Conservation (phyloP, 208 protist genomes). For the Leishmania aethiopica region DNA sequence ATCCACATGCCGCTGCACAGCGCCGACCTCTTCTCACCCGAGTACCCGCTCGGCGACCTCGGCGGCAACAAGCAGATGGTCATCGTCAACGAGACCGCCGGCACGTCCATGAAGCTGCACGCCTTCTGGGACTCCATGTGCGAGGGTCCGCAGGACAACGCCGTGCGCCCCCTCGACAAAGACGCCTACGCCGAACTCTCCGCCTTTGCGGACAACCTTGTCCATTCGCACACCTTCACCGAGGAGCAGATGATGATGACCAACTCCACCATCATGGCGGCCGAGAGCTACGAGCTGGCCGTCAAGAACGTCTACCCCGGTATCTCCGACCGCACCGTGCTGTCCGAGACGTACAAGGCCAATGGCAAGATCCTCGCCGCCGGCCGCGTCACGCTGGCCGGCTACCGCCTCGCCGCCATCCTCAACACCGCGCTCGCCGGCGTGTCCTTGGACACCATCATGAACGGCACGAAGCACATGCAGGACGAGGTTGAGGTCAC, state of each 20-base stretch:
- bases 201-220: conserved; percentile 42
- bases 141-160: conserved; percentile 28
- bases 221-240: conserved; percentile 31
- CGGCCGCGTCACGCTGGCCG: conserved; percentile 33
- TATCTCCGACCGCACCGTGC: conserved; percentile 23
- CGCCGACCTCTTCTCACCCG: conserved; percentile 37
- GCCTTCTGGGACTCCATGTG: conserved; percentile 67
- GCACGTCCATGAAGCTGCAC: conserved; percentile 44
- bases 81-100: conserved; percentile 15
- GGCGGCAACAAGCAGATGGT: conserved; percentile 53
- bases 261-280: conserved; percentile 35
- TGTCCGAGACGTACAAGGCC: conserved; percentile 37
- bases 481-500: conserved; percentile 15
- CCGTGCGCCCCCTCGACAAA: conserved; percentile 31
- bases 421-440: conserved; percentile 29
- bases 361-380: conserved; percentile 9
- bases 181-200: conserved; percentile 31
- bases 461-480: conserved; percentile 14
- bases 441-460: conserved; percentile 24
- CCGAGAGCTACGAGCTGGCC: conserved; percentile 45
- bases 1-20: conserved; percentile 28
- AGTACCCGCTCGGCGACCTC: conserved; percentile 45
- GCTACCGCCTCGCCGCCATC: conserved; percentile 36
- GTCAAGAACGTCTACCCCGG: conserved; percentile 46
- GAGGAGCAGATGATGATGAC: conserved; percentile 31